Percentiles rank a stretch among this genome's conserved stretches.
These are phyloP conservation scores for Polyporus arcularius DNA, from an alignment of 768 basidiomycete genomes.

Conservation along the genomic window DNA sequence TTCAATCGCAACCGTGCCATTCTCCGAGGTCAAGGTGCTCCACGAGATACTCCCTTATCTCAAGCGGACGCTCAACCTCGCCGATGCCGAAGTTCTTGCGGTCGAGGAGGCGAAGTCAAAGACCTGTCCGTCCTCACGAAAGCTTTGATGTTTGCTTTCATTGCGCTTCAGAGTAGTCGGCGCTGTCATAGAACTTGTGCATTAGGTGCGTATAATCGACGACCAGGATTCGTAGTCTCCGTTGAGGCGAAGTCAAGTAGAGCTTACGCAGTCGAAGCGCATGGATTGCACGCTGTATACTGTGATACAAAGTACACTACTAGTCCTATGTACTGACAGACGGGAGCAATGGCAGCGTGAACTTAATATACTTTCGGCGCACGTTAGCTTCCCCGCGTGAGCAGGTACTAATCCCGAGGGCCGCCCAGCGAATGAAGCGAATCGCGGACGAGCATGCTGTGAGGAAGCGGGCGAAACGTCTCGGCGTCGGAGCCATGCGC, in stretches of 20 bases:
- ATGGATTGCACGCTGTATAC: too few relatives aligned
- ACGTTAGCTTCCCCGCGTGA: constrained; percentile 6
- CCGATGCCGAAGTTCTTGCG: constrained; percentile 68
- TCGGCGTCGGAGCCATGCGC: too few relatives aligned
- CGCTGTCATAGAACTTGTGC: constrained; percentile 10
- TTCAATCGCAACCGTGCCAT: constrained; percentile 80
- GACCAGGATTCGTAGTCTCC: too few relatives aligned
- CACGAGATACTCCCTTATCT: constrained; percentile 75
- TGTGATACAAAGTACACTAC: too few relatives aligned
- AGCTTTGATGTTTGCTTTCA: constrained; percentile 48
- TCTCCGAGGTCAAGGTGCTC: constrained; percentile 79
- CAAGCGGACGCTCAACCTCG: constrained; percentile 70
- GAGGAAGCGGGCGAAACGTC: too few relatives aligned
- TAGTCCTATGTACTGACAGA: too few relatives aligned
- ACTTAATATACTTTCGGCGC: background rate
- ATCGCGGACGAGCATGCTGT: too few relatives aligned
- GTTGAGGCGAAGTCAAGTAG: too few relatives aligned
- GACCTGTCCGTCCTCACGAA: constrained; percentile 61
- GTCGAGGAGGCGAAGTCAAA: constrained; percentile 67
- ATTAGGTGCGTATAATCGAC: constrained; percentile 2
- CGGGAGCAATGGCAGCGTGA: too few relatives aligned
- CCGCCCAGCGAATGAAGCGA: background rate
- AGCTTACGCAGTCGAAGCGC: too few relatives aligned
- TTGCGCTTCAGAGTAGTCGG: constrained; percentile 12
- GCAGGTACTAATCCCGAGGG: constrained; percentile 13